Base-by-base conservation (phyloP, 2,329 filamentous ascomycete species). In the Delphinella strobiligena region DNA sequence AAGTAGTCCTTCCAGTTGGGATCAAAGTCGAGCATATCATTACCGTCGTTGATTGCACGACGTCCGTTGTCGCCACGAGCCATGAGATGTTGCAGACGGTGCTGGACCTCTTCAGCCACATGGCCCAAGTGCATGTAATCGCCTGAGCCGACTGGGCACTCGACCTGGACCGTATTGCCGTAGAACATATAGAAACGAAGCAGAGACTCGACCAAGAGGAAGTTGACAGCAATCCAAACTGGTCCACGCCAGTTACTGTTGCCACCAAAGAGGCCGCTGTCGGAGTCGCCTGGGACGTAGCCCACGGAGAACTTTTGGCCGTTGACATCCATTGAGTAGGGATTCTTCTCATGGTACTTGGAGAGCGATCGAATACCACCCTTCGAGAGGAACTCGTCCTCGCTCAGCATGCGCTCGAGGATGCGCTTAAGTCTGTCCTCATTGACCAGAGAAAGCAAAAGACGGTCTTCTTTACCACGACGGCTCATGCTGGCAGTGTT, bases 161-260 rank as follows among this genome's bases (percentile, higher is more conserved):
- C 89, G 10, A 96, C 82, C 61, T 93, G 75, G 54, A 95, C 77
- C 12, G 78, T 74, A 43, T 83, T 82, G 44, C 89, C 89, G 55
- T 96, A 95, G 68, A 94, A 96, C 63, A 96, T 81, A 66, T 86
- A 93, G 68, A 93, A 96, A 22, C 89, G 75, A 53, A 94, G 83
- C n/a, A 95, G 73, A 5, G 88, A 89, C 60, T 96, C 89, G 31
- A 96, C 82, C 11, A 96, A 73, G 38, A 96, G 65, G 64, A 94
- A 95, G 63, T 96, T 96, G 64, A 94, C 87, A 46, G 86, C 91
- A 36, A 95, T 72, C 89, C 89, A 96, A 51, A 94, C 89, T 0
- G 91, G 89, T 1, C 67, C 89, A 64, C 89, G 78, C 89, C 89
- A 96, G 62, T 96, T 96, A 61, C 87, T 94, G 72, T 96, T 96